These are phyloP conservation scores for Elaeis guineensis DNA, from an alignment of 176 grass and related monocot species.

Conservation along the genomic window DNA sequence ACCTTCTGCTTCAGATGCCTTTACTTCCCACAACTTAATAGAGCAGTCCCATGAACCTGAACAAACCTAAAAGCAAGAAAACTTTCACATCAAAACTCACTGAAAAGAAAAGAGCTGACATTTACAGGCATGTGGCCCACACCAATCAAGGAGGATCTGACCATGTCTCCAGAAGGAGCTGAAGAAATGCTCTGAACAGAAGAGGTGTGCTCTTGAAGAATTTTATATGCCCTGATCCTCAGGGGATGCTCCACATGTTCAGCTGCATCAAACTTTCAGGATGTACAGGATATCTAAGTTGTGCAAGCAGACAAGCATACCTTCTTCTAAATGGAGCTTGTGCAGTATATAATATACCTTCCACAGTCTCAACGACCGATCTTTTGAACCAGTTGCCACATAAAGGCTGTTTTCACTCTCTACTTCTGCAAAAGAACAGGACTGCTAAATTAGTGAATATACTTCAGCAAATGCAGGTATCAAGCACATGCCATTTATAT, in stretches of 20 bases:
- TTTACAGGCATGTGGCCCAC: too few relatives aligned
- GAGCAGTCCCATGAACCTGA: constrained; percentile 91
- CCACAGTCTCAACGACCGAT: constrained; percentile 70
- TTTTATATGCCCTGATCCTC: constrained; percentile 63
- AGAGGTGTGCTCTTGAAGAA: constrained; percentile 58
- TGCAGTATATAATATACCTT: constrained; percentile 39
- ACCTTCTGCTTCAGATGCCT: constrained; percentile 60
- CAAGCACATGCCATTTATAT: not conserved
- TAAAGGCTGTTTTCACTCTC: constrained; percentile 45
- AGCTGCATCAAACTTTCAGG: constrained; percentile 43
- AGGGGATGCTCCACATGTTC: constrained; percentile 37
- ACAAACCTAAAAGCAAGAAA: constrained; percentile 54
- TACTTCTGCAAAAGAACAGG: constrained; percentile 28
- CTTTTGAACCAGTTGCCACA: constrained; percentile 82
- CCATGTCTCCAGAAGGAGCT: constrained; percentile 61
- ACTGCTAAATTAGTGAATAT: not conserved
- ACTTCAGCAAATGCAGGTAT: not conserved
- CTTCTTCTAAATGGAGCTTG: not conserved
- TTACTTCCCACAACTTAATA: constrained; percentile 75
- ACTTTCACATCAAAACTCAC: not conserved
- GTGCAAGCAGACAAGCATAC: constrained; percentile 1
- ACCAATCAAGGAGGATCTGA: not conserved
- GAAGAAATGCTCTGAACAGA: constrained; percentile 74
- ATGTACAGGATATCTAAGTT: constrained; percentile 23
- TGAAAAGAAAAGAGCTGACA: too few relatives aligned